These are phyloP conservation scores for Phtheirospermum japonicum DNA, from an alignment of 257 asterid species.

Conservation along the genomic window DNA sequence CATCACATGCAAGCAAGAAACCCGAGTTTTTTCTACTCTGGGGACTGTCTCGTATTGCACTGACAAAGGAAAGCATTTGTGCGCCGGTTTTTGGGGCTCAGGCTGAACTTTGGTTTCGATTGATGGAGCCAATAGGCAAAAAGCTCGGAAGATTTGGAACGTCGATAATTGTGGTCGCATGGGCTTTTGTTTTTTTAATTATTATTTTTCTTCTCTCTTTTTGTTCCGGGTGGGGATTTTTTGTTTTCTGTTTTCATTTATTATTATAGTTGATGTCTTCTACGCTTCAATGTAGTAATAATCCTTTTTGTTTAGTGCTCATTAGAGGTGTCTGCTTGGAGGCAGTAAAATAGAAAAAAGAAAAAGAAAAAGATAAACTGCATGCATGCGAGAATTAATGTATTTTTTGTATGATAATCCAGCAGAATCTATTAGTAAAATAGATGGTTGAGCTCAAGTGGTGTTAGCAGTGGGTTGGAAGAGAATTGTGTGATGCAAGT, in stretches of 20 bases:
- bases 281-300: slow-evolving; percentile 13
- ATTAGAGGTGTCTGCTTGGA: background rate
- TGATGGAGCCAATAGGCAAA: slow-evolving; percentile 3
- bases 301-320: background rate
- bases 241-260: background rate
- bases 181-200: background rate
- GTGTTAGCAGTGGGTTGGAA: no score
- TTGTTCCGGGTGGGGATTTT: background rate
- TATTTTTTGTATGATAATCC: background rate
- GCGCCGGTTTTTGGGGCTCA: slow-evolving; percentile 3
- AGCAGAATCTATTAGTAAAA: background rate
- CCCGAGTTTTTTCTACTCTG: slow-evolving; percentile 7
- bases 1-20: slow-evolving; percentile 6
- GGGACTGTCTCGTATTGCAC: slow-evolving; percentile 5
- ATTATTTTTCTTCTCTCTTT: background rate
- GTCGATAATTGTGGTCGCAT: background rate
- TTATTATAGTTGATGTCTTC: background rate
- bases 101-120: background rate
- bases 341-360: background rate
- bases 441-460: no score
- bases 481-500: no score
- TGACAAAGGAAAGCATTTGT: background rate
- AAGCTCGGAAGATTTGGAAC: background rate
- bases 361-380: background rate
- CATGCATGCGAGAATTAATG: background rate